Percentiles rank a stretch among this genome's conserved stretches.
These are phyloP conservation scores for Xylariales sp. DNA, from an alignment of 2,329 filamentous ascomycete species.

Conservation along the genomic window DNA sequence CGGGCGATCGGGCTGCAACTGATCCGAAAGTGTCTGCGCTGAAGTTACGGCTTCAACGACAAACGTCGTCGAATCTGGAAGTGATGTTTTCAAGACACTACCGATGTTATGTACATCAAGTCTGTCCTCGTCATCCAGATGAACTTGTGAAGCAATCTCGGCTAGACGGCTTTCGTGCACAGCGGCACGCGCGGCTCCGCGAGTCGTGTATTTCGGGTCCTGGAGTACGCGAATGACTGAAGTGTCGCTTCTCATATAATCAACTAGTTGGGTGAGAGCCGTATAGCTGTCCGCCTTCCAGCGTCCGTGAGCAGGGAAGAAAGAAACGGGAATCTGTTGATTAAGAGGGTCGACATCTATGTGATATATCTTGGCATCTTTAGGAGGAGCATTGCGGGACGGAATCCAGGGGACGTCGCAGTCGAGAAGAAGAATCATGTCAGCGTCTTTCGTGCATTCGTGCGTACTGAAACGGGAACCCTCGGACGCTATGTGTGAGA, in stretches of 20 bases:
- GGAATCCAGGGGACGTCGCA: constrained; percentile 78
- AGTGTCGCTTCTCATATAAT: constrained; percentile 39
- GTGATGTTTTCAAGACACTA: constrained; percentile 37
- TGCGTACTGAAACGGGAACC: constrained; percentile 69
- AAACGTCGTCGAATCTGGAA: constrained; percentile 69
- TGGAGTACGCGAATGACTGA: constrained; percentile 21
- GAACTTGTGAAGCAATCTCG: constrained; percentile 41
- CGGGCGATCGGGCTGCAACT: constrained; percentile 74
- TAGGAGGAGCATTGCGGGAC: constrained; percentile 68
- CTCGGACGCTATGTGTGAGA: constrained; percentile 53
- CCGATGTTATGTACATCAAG: constrained; percentile 45
- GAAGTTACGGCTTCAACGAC: constrained; percentile 84
- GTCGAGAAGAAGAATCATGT: constrained; percentile 74
- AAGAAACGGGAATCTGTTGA: constrained; percentile 69
- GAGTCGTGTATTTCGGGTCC: constrained; percentile 50
- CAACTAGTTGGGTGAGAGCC: constrained; percentile 51
- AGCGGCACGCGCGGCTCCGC: constrained; percentile 29
- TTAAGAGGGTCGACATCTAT: constrained; percentile 76
- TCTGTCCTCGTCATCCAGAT: constrained; percentile 37
- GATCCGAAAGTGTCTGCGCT: constrained; percentile 73
- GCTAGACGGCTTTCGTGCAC: constrained; percentile 41
- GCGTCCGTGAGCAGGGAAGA: constrained; percentile 63
- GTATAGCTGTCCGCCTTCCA: constrained; percentile 64
- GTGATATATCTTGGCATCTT: constrained; percentile 69
- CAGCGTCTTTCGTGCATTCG: constrained; percentile 68